Base-by-base conservation (phyloP, 305 asterid genomes). In the Nicotiana rustica region DNA sequence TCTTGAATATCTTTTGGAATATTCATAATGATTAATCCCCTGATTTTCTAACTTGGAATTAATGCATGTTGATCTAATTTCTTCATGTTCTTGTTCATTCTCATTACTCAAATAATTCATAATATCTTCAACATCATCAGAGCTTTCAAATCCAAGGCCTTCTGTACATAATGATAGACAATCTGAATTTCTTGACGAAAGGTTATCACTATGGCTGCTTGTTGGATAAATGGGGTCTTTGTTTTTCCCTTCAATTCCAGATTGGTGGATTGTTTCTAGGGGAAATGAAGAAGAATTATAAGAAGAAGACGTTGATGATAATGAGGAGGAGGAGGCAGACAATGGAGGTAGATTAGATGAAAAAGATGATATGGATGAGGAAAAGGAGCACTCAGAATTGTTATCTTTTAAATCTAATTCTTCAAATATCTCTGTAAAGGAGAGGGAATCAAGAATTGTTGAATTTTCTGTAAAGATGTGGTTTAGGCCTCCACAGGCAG, bases 111-210 rank as follows among this genome's bases (percentile, higher is more conserved):
- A 21, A 5, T 86, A 88, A 57, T 88, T 83, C 60, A 78, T 85
- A 71, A 83, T 79, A 56, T 92, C 96, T 82, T 95, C 99, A 2
- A 92, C 90, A 3, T 94, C 98, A 17, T 90, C 98, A 4, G 86
- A 93, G 92, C 97, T 94, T 82, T 96, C 98, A 44, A 89, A 91
- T 17, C 98, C 99, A 3, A 94, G 93, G 5, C 98, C 97, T 71
- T 94, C 98, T 0, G 98, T 96, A 84, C 96, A 93, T 15, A 91
- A 68, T 0, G 98, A 94, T 59, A 94, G 81, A 81, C 91, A 90
- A 75, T 92, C 99, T 0, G 97, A 90, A 73, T 83, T 92, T 88
- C 82, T 83, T 8, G 97, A 93, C 0, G 98, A 92, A 67, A 91
- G 88, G 82, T 93, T 87, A 18, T 86, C 87, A 10, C 87, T 88